Evolutionary conservation across 164 flowering plant species (phyloP), one percentile per base, ranked within the genome.

Genomic region (Cinnamomum micranthum): DNA sequence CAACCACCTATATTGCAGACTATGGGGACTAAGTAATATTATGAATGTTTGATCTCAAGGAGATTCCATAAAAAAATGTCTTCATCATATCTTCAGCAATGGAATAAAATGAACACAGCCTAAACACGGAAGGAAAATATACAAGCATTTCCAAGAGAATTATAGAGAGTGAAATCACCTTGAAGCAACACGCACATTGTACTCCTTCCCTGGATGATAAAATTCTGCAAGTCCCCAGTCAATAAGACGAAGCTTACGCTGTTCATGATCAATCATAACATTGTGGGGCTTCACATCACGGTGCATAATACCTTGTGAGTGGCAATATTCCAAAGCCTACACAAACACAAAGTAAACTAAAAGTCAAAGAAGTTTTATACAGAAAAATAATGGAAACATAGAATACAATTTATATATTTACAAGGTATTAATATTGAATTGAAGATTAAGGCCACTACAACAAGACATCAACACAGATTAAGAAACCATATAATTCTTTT

Each of bases 161-260:
- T 2, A 55, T 6, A 65, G 17, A 66, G 14, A 51, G 20, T 67
- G 25, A 67, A 75, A 83, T 47, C 73, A 95, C 98, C 98, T 95
- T 76, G 98, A 95, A 83, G 99, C 99, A 82, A 95, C 99, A 77
- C 99, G 99, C 67, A 95, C 99, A 81, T 95, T 95, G 76, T 95
- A 95, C 75, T 95, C 98, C 80, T 91, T 88, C 50, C 95, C 97
- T 35, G 98, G 98, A 81, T 95, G 98, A 80, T 95, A 95, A 70
- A 95, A 95, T 84, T 95, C 98, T 67, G 98, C 98, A 74, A 95
- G 94, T 10, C 98, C 98, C 98, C 98, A 95, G 78, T 95, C 99
- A 76, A 95, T 95, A 5, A 93, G 91, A 58, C 99, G 96, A 78
- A 95, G 96, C 81, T 95, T 93, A n/a, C 98, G 94, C 80, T 93